These are phyloP conservation scores for Cordia subcordata DNA, from an alignment of 257 asterid species.

Conservation along the genomic window DNA sequence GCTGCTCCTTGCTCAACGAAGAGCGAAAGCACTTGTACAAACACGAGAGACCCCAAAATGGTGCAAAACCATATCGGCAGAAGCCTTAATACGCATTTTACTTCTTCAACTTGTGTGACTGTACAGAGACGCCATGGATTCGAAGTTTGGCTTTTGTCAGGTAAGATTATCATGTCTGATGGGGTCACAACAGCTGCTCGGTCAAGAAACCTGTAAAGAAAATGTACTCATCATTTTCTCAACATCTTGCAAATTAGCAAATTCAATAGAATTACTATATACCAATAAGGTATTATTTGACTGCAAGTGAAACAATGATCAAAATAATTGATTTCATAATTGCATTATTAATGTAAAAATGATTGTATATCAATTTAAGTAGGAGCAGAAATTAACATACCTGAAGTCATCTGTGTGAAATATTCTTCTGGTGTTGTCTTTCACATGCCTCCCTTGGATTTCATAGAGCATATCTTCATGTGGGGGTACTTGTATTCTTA, in stretches of 20 bases:
- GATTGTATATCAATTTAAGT: no score
- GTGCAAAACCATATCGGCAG: slow-evolving; percentile 88
- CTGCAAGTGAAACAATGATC: neutral
- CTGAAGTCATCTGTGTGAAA: slow-evolving; percentile 57
- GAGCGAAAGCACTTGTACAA: slow-evolving; percentile 75
- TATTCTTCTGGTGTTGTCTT: slow-evolving; percentile 39
- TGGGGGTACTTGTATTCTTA: slow-evolving; percentile 33
- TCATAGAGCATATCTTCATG: slow-evolving; percentile 49
- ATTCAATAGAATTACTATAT: neutral
- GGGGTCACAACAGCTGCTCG: slow-evolving; percentile 58
- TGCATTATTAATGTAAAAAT: no score
- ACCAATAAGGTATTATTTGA: neutral
- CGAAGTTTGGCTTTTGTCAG: slow-evolving; percentile 41
- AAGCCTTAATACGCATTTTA: slow-evolving; percentile 61
- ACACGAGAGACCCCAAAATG: slow-evolving; percentile 59
- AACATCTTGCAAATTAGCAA: neutral
- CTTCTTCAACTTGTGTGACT: slow-evolving; percentile 83
- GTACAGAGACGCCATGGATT: slow-evolving; percentile 73
- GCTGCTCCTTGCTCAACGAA: slow-evolving; percentile 84
- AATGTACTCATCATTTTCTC: no score
- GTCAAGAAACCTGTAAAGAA: slow-evolving; percentile 81
- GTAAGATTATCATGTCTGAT: slow-evolving; percentile 36
- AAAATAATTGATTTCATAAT: no score
- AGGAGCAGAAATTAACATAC: slow-evolving; percentile 27
- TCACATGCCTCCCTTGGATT: slow-evolving; percentile 31